Percentiles rank a stretch among this genome's conserved stretches.
phyloP scores from a whole-genome alignment of 23 red algal genomes.

The Chondrus crispus region DNA sequence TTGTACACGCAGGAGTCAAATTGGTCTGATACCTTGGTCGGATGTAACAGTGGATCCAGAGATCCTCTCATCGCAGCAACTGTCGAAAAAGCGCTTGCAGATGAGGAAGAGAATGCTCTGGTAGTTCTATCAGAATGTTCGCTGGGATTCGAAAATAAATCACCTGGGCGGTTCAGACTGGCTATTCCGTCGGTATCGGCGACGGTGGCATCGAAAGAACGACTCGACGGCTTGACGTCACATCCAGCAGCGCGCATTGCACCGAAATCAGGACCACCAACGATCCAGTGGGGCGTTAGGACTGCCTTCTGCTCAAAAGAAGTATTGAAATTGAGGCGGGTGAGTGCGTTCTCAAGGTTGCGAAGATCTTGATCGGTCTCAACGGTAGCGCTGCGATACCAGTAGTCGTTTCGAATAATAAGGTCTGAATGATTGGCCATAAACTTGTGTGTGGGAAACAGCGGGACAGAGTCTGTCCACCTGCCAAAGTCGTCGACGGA shows the following conservation, averaged over 20 bases:
- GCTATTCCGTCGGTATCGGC: neutral
- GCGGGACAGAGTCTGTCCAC: constrained; percentile 52
- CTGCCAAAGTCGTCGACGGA: constrained; percentile 68
- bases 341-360: neutral
- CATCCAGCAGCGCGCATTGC: constrained; percentile 34
- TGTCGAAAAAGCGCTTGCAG: too few relatives aligned
- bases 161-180: neutral
- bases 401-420: neutral
- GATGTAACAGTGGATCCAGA: too few relatives aligned
- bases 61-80: too few relatives aligned
- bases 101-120: neutral
- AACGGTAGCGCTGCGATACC: constrained; percentile 43
- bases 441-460: constrained; percentile 36
- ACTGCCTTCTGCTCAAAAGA: constrained; percentile 32
- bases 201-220: neutral
- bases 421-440: constrained; percentile 17
- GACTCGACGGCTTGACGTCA: neutral
- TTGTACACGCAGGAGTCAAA: neutral
- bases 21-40: neutral
- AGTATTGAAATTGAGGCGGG: constrained; percentile 20
- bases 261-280: constrained; percentile 62
- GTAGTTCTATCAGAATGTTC: neutral
- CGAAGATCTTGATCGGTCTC: constrained; percentile 52
- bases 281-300: constrained; percentile 69
- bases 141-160: neutral